A percentile compares a stretch with the other conserved stretches of the same genome.
Conservation (phyloP, 495 filamentous ascomycete species). For the Aspergillus sclerotioniger region DNA sequence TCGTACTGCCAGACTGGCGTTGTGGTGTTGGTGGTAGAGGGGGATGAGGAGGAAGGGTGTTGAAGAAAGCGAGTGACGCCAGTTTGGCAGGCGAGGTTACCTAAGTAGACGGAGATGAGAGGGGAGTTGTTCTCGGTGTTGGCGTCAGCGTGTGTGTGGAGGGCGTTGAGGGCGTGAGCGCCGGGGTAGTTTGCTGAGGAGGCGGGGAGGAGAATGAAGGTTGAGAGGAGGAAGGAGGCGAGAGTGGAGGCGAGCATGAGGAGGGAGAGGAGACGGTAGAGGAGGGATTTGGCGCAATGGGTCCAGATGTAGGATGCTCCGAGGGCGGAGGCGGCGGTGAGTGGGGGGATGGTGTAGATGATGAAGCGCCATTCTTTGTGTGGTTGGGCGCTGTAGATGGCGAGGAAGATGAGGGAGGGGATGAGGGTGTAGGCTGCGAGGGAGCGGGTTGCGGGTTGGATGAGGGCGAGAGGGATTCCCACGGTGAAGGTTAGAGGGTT, state of each 20-base stretch:
- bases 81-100: conserved; percentile 89
- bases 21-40: neutral
- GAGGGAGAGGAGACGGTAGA: conserved; percentile 57
- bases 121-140: conserved; percentile 17
- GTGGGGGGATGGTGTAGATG: conserved; percentile 76
- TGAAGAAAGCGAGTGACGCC: conserved; percentile 87
- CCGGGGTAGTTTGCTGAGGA: conserved; percentile 89
- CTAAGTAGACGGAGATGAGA: conserved; percentile 63
- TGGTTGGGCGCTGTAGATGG: conserved; percentile 77
- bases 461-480: conserved; percentile 64
- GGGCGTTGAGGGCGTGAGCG: conserved; percentile 62
- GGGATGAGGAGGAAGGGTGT: conserved; percentile 8
- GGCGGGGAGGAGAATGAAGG: conserved; percentile 61
- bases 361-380: conserved; percentile 99
- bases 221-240: conserved; percentile 56
- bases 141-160: conserved; percentile 38
- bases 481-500: conserved; percentile 67
- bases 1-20: conserved; percentile 50
- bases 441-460: conserved; percentile 47
- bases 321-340: conserved; percentile 76
- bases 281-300: conserved; percentile 55
- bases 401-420: conserved; percentile 69
- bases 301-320: conserved; percentile 73
- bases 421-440: conserved; percentile 54
- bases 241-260: conserved; percentile 56